Evolutionary conservation across 192 early-diverging fungal genomes (phyloP).

Genomic region (Physocladia obscura): DNA sequence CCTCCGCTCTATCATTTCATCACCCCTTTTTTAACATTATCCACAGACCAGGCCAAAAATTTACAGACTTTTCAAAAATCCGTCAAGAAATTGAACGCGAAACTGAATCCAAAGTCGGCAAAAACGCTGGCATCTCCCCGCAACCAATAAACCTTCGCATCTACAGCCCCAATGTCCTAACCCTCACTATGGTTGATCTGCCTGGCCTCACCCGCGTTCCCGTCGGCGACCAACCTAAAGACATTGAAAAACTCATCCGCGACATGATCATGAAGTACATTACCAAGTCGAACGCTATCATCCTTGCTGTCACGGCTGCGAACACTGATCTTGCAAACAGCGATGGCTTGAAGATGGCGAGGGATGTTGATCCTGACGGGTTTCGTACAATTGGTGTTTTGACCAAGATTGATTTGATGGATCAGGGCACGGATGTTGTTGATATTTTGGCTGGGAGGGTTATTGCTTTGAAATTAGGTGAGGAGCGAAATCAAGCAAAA

Average conservation of each 20-base stretch:
- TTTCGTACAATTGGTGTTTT: conserved; percentile 97
- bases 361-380: conserved; percentile 98
- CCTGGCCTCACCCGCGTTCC: conserved; percentile 98
- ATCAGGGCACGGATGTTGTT: conserved; percentile 98
- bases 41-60: conserved; percentile 89
- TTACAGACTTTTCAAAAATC: conserved; percentile 94
- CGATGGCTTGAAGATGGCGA: conserved; percentile 94
- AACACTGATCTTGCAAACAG: conserved; percentile 99
- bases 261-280: conserved; percentile 99
- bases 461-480: conserved; percentile 91
- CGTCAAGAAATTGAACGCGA: conserved; percentile 93
- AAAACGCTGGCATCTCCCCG: conserved; percentile 80
- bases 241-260: conserved; percentile 96
- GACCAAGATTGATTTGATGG: conserved; percentile 99
- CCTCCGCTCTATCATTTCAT: conserved; percentile 3
- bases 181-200: conserved; percentile 95
- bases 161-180: conserved; percentile 96
- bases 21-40: background rate
- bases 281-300: conserved; percentile 95
- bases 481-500: background rate
- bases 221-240: conserved; percentile 98
- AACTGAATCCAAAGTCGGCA: conserved; percentile 68
- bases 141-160: conserved; percentile 96
- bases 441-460: conserved; percentile 97
- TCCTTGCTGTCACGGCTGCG: conserved; percentile 95